Percentiles rank a stretch among this genome's conserved stretches.
These are phyloP conservation scores for Lasiosphaeria hispida DNA, from an alignment of 495 filamentous ascomycete species.

Conservation along the genomic window DNA sequence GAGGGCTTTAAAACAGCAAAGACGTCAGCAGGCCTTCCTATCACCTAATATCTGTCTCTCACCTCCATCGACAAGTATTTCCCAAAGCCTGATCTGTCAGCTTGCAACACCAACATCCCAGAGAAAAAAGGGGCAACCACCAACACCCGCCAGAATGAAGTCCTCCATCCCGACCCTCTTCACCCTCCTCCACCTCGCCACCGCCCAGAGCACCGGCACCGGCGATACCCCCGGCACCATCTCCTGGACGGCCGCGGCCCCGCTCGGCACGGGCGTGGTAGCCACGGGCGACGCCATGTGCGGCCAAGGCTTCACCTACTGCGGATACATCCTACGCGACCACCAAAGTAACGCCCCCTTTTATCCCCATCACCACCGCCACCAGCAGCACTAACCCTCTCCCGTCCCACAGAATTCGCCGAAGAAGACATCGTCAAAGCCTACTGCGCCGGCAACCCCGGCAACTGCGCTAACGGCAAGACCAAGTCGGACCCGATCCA, in stretches of 20 bases:
- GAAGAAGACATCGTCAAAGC: conserved; percentile 39
- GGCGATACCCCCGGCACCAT: not conserved
- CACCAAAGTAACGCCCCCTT: conserved; percentile 33
- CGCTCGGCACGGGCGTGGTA: conserved; percentile 12
- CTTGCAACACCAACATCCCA: too few relatives aligned
- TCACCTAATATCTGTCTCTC: too few relatives aligned
- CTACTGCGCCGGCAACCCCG: conserved; percentile 38
- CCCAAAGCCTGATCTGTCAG: too few relatives aligned
- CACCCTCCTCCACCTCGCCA: conserved; percentile 11
- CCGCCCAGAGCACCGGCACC: conserved; percentile 12
- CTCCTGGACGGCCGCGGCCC: conserved; percentile 13
- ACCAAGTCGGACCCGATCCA: conserved; percentile 39
- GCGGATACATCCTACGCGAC: conserved; percentile 42
- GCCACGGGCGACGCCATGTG: conserved; percentile 30
- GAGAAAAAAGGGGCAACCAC: not conserved
- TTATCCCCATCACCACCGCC: not conserved
- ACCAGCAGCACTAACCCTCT: not conserved
- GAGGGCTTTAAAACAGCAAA: too few relatives aligned
- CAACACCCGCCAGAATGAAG: not conserved
- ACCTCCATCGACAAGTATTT: too few relatives aligned
- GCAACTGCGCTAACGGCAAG: conserved; percentile 38
- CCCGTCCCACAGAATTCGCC: conserved; percentile 30
- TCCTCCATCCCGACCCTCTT: not conserved
- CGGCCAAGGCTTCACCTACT: conserved; percentile 45
- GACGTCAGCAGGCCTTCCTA: too few relatives aligned